Percentiles rank a stretch among this genome's conserved stretches.
Evolutionary conservation across 2,329 filamentous ascomycete species (phyloP).

Genomic region (Neonectria punicea): DNA sequence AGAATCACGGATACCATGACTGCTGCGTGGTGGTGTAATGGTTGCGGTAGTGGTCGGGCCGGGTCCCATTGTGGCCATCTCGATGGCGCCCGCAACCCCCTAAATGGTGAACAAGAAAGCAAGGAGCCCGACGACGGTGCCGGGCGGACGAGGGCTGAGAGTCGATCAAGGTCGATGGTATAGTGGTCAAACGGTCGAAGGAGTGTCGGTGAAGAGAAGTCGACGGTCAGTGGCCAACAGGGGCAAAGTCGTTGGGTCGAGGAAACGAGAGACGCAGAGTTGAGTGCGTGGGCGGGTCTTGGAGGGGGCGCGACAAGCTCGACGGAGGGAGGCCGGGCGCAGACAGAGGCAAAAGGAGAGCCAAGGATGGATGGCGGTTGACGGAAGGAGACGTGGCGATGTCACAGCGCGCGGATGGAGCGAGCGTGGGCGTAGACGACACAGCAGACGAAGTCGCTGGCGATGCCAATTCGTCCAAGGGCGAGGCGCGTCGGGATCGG

Average conservation of each 20-base stretch:
- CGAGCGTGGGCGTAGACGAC: constrained; percentile 4
- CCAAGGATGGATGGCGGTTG: constrained; percentile 3
- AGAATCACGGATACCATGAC: constrained; percentile 57
- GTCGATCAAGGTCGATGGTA: constrained; percentile 6
- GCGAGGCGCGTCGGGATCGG: constrained; percentile 36
- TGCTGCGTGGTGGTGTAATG: constrained; percentile 60
- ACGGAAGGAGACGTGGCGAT: constrained; percentile 20
- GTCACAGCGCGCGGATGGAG: constrained; percentile 11
- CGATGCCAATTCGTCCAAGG: constrained; percentile 35
- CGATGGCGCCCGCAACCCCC: constrained; percentile 46
- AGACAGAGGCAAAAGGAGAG: not conserved
- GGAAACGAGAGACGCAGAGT: constrained; percentile 24
- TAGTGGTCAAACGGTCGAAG: not conserved
- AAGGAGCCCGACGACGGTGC: constrained; percentile 2
- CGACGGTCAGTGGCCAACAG: not conserved
- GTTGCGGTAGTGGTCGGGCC: constrained; percentile 58
- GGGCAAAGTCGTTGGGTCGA: not conserved
- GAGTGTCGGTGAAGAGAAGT: constrained; percentile 8
- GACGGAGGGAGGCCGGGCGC: constrained; percentile 26
- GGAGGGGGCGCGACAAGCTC: constrained; percentile 28
- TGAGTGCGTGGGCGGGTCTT: constrained; percentile 21
- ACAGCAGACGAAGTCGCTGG: constrained; percentile 27
- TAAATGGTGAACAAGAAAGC: constrained; percentile 22
- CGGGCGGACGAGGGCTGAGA: not conserved
- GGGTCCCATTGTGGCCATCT: constrained; percentile 65